A percentile compares a stretch with the other conserved stretches of the same genome.
These are phyloP conservation scores for Naganishia antarctica DNA, from an alignment of 768 basidiomycete species.

Conservation along the genomic window DNA sequence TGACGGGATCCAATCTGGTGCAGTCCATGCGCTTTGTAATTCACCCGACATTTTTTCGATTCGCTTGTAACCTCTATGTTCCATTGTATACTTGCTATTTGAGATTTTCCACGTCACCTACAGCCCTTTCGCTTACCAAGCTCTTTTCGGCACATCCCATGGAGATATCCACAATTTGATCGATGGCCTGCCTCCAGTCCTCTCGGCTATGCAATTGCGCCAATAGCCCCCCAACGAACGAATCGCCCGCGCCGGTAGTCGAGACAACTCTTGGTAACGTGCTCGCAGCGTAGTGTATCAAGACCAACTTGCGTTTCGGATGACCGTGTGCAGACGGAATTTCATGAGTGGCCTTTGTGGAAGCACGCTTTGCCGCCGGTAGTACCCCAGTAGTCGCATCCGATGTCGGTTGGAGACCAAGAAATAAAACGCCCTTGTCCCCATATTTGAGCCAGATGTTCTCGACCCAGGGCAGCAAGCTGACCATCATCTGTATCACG, in stretches of 20 bases:
- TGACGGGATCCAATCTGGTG: neutral
- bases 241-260: conserved; percentile 89
- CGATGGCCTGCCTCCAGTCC: conserved; percentile 2
- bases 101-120: neutral
- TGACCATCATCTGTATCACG: conserved; percentile 70
- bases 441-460: conserved; percentile 84
- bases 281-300: conserved; percentile 66
- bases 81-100: neutral
- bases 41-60: no score
- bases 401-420: conserved; percentile 27
- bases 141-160: conserved; percentile 17
- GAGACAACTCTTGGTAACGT: conserved; percentile 55
- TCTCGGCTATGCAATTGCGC: conserved; percentile 53
- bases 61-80: neutral
- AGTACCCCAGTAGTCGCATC: conserved; percentile 32
- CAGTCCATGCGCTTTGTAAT: no score
- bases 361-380: conserved; percentile 57
- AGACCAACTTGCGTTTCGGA: conserved; percentile 53
- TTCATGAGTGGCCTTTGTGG: conserved; percentile 53
- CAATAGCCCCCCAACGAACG: conserved; percentile 77
- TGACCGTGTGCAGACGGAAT: conserved; percentile 32
- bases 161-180: conserved; percentile 1
- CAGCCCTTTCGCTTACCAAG: conserved; percentile 18
- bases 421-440: conserved; percentile 49
- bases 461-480: conserved; percentile 77